Evolutionary conservation across 208 protist genomes (phyloP).

Genomic region (Trypanosoma grayi): DNA sequence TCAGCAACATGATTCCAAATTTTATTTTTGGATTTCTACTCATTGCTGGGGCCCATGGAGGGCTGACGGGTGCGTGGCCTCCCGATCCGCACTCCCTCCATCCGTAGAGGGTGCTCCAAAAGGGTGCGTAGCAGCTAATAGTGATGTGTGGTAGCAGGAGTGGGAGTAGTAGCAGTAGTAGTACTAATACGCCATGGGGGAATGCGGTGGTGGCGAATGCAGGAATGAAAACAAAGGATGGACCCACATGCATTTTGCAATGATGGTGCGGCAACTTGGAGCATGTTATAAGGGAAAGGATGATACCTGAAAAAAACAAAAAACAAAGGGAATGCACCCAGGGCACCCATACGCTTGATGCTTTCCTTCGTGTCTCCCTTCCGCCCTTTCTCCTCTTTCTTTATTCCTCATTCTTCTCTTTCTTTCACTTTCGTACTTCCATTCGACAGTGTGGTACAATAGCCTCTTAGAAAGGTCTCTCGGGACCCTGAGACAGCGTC

Average conservation of each 20-base stretch:
- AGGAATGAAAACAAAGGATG: too few species aligned
- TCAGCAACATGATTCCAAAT: slow-evolving; percentile 78
- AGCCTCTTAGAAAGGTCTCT: neutral
- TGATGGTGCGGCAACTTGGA: too few species aligned
- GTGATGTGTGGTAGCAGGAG: neutral
- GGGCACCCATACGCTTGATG: too few species aligned
- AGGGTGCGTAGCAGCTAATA: neutral
- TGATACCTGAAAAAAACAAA: too few species aligned
- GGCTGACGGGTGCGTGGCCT: slow-evolving; percentile 74
- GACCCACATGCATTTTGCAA: too few species aligned
- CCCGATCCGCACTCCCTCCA: slow-evolving; percentile 84
- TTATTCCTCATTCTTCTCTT: neutral
- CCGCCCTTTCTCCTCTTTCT: neutral
- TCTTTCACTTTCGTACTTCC: neutral
- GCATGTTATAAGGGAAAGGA: too few species aligned
- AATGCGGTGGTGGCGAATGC: too few species aligned
- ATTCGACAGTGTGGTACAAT: neutral
- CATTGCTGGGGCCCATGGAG: slow-evolving; percentile 77
- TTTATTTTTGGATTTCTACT: slow-evolving; percentile 71
- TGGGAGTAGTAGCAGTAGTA: too few species aligned
- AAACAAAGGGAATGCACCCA: too few species aligned
- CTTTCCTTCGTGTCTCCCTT: slow-evolving; percentile 1
- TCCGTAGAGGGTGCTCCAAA: slow-evolving; percentile 29
- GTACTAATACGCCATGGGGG: too few species aligned
- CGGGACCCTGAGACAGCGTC: too few species aligned